Conservation (phyloP, 1,284 basidiomycete species). For the Abortiporus biennis region DNA sequence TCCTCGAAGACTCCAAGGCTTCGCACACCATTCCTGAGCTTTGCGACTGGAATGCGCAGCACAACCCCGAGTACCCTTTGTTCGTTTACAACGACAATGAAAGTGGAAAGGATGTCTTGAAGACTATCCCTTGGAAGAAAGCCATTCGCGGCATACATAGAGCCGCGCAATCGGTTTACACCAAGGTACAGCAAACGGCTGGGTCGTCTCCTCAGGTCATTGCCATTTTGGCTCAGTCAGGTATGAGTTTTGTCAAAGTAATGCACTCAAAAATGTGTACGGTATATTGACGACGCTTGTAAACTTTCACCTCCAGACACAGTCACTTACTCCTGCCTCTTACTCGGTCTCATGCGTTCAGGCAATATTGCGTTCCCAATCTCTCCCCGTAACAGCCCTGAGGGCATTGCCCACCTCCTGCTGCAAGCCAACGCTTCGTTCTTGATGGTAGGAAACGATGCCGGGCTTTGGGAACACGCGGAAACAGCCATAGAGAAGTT, state of each 20-base stretch:
- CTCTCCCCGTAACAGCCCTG: constrained; percentile 15
- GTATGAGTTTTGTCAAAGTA: constrained; percentile 3
- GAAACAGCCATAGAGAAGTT: too few species aligned
- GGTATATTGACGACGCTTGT: neutral
- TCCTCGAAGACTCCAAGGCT: constrained; percentile 3
- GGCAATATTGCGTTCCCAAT: constrained; percentile 21
- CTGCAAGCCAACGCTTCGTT: constrained; percentile 1
- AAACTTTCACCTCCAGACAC: constrained; percentile 18
- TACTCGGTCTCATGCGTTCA: constrained; percentile 24
- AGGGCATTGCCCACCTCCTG: constrained; percentile 17
- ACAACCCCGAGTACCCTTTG: constrained; percentile 8
- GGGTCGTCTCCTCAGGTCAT: constrained; percentile 7
- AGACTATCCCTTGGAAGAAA: constrained; percentile 3
- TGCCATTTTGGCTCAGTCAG: constrained; percentile 15
- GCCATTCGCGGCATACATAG: constrained; percentile 1
- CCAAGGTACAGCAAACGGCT: neutral
- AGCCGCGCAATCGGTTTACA: constrained; percentile 5
- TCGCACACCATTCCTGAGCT: constrained; percentile 1
- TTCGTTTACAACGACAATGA: constrained; percentile 4
- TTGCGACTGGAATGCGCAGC: constrained; percentile 5
- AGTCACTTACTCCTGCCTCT: constrained; percentile 23
- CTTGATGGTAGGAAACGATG: too few species aligned
- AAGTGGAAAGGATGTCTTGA: neutral
- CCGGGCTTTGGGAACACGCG: too few species aligned
- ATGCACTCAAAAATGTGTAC: neutral